phyloP scores from a whole-genome alignment of 2,329 filamentous ascomycete genomes.

The Helotiales sp. region DNA sequence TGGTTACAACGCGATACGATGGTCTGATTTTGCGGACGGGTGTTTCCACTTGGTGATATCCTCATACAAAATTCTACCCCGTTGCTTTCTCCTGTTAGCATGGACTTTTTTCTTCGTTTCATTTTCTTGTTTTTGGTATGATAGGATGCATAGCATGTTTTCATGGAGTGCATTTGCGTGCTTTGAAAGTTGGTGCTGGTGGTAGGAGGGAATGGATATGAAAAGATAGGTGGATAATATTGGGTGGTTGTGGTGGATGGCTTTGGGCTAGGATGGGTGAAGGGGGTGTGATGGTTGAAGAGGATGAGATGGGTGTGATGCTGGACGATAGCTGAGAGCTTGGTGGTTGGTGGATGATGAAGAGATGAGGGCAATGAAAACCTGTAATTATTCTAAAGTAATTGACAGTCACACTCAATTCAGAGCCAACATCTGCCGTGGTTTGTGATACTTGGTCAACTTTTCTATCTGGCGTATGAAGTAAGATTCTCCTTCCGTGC shows the following conservation, averaged over 20 bases:
- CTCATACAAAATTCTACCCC: slow-evolving; percentile 4
- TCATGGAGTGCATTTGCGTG: slow-evolving; percentile 7
- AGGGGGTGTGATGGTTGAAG: no score
- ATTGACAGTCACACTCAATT: no score
- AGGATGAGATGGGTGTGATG: background rate
- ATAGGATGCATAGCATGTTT: slow-evolving; percentile 4
- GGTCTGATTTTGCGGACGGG: slow-evolving; percentile 10
- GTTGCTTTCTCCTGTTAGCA: slow-evolving; percentile 2
- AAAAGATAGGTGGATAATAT: background rate
- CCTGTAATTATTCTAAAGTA: background rate
- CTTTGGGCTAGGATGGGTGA: background rate
- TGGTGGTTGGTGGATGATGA: background rate
- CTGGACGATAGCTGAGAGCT: background rate
- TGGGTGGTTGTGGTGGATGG: background rate
- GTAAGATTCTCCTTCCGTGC: no score
- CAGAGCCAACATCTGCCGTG: no score
- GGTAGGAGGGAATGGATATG: background rate
- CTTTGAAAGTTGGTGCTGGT: background rate
- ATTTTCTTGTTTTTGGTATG: slow-evolving; percentile 7
- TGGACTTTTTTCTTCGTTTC: background rate
- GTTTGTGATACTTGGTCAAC: no score
- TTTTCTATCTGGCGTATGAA: no score
- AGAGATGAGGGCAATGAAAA: background rate
- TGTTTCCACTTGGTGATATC: background rate
- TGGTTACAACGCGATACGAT: slow-evolving; percentile 6